Evolutionary conservation across 495 filamentous ascomycete species (phyloP).

Genomic region (Ascobolus immersus): DNA sequence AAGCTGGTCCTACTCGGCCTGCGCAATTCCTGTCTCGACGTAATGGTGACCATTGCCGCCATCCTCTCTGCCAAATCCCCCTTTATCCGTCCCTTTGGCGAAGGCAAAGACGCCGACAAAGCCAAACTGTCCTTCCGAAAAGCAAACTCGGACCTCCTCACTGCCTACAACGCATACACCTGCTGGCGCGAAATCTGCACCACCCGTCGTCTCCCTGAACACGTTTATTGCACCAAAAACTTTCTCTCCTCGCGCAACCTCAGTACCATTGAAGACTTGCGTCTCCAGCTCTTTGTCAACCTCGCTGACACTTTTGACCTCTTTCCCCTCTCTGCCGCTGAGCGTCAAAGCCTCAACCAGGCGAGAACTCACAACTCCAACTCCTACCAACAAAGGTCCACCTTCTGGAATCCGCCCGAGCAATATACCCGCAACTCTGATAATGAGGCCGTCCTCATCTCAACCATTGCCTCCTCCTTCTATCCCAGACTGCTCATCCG

Average conservation of each 20-base stretch:
- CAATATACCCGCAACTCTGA: slow-evolving; percentile 43
- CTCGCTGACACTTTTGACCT: slow-evolving; percentile 66
- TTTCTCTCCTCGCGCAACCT: slow-evolving; percentile 65
- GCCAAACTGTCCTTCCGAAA: slow-evolving; percentile 52
- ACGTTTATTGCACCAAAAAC: slow-evolving; percentile 74
- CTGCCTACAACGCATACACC: slow-evolving; percentile 75
- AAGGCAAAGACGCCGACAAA: slow-evolving; percentile 50
- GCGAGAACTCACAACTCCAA: slow-evolving; percentile 17
- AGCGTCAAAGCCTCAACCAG: slow-evolving; percentile 38
- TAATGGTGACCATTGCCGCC: slow-evolving; percentile 67
- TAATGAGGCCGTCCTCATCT: slow-evolving; percentile 50
- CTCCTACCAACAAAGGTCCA: slow-evolving; percentile 30
- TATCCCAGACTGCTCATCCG: slow-evolving; percentile 75
- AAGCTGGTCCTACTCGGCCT: slow-evolving; percentile 68
- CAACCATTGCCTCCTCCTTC: slow-evolving; percentile 74
- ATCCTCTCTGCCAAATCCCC: slow-evolving; percentile 86
- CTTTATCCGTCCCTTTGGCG: slow-evolving; percentile 62
- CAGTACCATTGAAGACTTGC: slow-evolving; percentile 76
- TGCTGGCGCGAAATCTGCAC: slow-evolving; percentile 60
- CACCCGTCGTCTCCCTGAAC: slow-evolving; percentile 39
- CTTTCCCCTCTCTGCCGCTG: slow-evolving; percentile 39
- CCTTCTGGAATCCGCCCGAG: slow-evolving; percentile 57
- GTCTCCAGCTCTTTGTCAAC: slow-evolving; percentile 60
- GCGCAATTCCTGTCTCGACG: slow-evolving; percentile 75
- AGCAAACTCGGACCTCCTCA: slow-evolving; percentile 64